phyloP scores from a whole-genome alignment of 768 basidiomycete species.

The Kwoniella botswanensis region DNA sequence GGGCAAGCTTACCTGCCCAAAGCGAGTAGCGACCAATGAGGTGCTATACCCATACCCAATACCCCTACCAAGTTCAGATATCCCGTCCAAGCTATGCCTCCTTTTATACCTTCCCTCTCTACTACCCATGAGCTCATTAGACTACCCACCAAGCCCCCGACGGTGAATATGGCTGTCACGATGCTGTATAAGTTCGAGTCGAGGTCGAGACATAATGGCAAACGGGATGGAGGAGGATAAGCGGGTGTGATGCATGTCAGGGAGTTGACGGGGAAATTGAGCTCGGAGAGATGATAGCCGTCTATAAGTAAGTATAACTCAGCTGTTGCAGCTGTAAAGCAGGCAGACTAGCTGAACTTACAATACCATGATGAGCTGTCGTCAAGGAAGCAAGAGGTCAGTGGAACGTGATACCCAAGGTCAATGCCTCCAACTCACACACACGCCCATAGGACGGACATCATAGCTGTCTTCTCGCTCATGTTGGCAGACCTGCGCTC shows the following conservation, averaged over 20 bases:
- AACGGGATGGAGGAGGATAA: slow-evolving; percentile 37
- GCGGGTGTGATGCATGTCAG: slow-evolving; percentile 68
- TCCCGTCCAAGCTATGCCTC: slow-evolving; percentile 51
- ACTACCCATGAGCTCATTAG: slow-evolving; percentile 45
- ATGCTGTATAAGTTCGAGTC: slow-evolving; percentile 75
- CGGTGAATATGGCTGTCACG: slow-evolving; percentile 82
- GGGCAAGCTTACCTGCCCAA: slow-evolving; percentile 42
- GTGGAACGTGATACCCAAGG: background rate
- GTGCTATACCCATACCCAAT: slow-evolving; percentile 46
- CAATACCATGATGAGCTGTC: slow-evolving; percentile 57
- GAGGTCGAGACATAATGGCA: slow-evolving; percentile 81
- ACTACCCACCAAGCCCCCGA: slow-evolving; percentile 78
- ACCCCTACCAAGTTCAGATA: slow-evolving; percentile 52
- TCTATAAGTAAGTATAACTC: slow-evolving; percentile 48
- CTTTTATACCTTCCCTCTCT: slow-evolving; percentile 40
- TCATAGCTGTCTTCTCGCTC: slow-evolving; percentile 22
- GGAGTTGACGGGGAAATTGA: slow-evolving; percentile 82
- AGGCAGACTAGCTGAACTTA: slow-evolving; percentile 20
- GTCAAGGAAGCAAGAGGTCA: background rate
- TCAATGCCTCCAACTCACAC: slow-evolving; percentile 27
- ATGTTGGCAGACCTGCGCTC: background rate
- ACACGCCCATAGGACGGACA: slow-evolving; percentile 50
- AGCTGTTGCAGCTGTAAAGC: background rate
- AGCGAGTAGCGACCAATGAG: slow-evolving; percentile 48
- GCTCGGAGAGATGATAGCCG: slow-evolving; percentile 89